These are phyloP conservation scores for Arthrinium puccinioides DNA, from an alignment of 2,329 filamentous ascomycete genomes.

Conservation along the genomic window DNA sequence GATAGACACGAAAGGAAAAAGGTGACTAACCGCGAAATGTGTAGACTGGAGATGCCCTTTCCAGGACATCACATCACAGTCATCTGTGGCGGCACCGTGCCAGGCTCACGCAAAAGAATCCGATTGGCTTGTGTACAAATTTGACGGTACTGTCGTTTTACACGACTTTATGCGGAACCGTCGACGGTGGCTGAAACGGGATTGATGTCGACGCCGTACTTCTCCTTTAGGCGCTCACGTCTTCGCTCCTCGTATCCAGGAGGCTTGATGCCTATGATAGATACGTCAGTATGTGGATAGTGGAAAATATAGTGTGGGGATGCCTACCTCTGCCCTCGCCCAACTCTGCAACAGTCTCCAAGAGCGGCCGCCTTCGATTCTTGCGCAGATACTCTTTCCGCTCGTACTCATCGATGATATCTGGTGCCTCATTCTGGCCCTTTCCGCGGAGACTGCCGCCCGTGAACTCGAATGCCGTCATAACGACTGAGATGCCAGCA, in stretches of 20 bases:
- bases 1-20: background rate
- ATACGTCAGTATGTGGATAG: conserved; percentile 5
- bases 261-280: conserved; percentile 66
- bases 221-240: conserved; percentile 72
- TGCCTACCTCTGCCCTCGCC: conserved; percentile 84
- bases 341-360: conserved; percentile 73
- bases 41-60: background rate
- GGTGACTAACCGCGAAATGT: background rate
- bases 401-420: conserved; percentile 64
- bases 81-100: background rate
- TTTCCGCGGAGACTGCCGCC: conserved; percentile 49
- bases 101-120: conserved; percentile 4
- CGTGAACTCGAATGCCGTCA: conserved; percentile 57
- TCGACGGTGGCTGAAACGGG: conserved; percentile 49
- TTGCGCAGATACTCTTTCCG: conserved; percentile 68
- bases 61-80: background rate
- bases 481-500: conserved; percentile 42
- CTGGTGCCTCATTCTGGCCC: conserved; percentile 33
- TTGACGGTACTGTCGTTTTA: background rate
- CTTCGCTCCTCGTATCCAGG: conserved; percentile 82
- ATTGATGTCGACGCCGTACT: conserved; percentile 80
- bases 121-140: conserved; percentile 9
- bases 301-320: too few species aligned
- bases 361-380: conserved; percentile 65
- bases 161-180: conserved; percentile 3